Evolutionary conservation across 176 grass and related monocot species (phyloP).

Genomic region (Eremochloa ophiuroides): DNA sequence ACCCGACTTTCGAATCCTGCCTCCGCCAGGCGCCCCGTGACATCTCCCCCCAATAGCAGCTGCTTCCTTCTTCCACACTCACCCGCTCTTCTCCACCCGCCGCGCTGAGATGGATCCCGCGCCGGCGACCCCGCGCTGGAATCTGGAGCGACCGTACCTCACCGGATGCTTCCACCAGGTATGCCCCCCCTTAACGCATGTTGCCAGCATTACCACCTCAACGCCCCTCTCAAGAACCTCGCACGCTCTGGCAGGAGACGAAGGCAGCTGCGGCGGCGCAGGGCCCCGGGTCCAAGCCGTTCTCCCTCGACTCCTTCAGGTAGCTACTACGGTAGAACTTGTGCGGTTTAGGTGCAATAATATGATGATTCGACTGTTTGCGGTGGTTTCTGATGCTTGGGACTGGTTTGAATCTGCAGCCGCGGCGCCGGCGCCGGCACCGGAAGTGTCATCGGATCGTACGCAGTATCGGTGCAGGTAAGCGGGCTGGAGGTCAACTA

Average conservation of each 20-base stretch:
- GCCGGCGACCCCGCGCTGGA: slow-evolving; percentile 76
- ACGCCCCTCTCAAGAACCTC: not conserved
- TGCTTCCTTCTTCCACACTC: not conserved
- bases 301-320: slow-evolving; percentile 66
- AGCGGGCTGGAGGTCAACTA: not conserved
- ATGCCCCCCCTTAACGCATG: not conserved
- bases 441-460: slow-evolving; percentile 85
- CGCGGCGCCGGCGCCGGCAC: slow-evolving; percentile 51
- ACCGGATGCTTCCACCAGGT: slow-evolving; percentile 94
- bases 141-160: slow-evolving; percentile 84
- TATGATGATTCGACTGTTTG: not conserved
- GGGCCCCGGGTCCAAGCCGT: slow-evolving; percentile 46
- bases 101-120: slow-evolving; percentile 48
- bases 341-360: not conserved
- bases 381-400: slow-evolving; percentile 25
- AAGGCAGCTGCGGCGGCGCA: slow-evolving; percentile 45
- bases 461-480: slow-evolving; percentile 86
- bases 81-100: not conserved
- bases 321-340: not conserved
- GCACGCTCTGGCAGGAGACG: slow-evolving; percentile 52
- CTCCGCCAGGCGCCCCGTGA: too few species aligned
- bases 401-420: slow-evolving; percentile 35
- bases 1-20: too few species aligned
- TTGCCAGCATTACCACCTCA: not conserved
- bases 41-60: not conserved